Evolutionary conservation across 306 rosid genomes (phyloP).

Genomic region (Dryas drummondii): DNA sequence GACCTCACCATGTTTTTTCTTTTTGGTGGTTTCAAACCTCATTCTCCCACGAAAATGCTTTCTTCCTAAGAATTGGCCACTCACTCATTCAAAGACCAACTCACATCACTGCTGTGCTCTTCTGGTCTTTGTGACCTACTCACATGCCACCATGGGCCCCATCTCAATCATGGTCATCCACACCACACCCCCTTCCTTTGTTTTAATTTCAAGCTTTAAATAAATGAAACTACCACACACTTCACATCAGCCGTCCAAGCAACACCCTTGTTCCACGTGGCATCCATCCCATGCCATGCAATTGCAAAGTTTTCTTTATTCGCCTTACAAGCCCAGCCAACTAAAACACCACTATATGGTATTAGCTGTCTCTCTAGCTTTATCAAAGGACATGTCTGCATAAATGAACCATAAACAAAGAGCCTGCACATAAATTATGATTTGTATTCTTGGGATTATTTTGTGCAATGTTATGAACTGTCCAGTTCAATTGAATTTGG

Average conservation of each 20-base stretch:
- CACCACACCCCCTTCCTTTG: too few relatives aligned
- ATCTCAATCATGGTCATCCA: not conserved
- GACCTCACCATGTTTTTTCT: not conserved
- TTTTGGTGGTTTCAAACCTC: not conserved
- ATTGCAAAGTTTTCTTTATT: not conserved
- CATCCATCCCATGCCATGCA: not conserved
- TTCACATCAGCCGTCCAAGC: conserved; percentile 4
- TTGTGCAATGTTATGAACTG: not conserved
- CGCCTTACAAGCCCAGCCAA: not conserved
- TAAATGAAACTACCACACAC: not conserved
- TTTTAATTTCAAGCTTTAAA: too few relatives aligned
- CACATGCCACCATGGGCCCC: conserved; percentile 10
- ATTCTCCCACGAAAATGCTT: not conserved
- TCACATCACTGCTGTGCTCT: conserved; percentile 1
- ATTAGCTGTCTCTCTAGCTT: not conserved
- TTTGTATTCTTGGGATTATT: not conserved
- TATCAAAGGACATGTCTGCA: not conserved
- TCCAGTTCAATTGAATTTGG: not conserved
- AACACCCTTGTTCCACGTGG: conserved; percentile 1
- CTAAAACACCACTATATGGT: not conserved
- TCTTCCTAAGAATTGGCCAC: not conserved
- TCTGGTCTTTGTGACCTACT: conserved; percentile 4
- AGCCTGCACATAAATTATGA: not conserved
- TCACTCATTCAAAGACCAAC: not conserved
- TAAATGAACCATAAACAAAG: too few relatives aligned